These are phyloP conservation scores for Hansenula lynferdii DNA, from an alignment of 1,139 yeast species.

Conservation along the genomic window DNA sequence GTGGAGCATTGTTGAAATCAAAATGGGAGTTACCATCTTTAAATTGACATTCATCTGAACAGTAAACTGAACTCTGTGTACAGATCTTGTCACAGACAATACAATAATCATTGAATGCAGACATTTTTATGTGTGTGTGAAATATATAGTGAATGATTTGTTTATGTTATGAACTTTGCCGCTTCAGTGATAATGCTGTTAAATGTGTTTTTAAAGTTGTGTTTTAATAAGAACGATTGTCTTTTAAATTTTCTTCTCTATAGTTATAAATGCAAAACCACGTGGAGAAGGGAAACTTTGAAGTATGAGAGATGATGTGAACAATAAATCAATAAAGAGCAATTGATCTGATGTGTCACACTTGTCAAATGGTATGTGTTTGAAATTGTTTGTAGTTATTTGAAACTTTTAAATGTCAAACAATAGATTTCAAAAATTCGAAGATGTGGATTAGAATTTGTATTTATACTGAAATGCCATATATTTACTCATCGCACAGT, in stretches of 20 bases:
- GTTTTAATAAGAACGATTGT: neutral
- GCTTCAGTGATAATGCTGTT: neutral
- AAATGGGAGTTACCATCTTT: constrained; percentile 33
- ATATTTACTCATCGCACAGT: too few relatives aligned
- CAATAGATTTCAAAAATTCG: neutral
- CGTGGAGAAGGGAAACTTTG: neutral
- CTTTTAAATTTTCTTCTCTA: neutral
- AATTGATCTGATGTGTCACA: neutral
- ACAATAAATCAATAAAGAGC: neutral
- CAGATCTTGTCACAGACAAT: constrained; percentile 62
- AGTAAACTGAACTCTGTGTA: constrained; percentile 35
- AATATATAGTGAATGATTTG: too few relatives aligned
- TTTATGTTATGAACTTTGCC: neutral
- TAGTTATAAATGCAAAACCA: neutral
- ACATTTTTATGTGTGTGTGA: constrained; percentile 31
- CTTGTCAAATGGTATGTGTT: neutral
- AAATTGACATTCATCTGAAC: constrained; percentile 52
- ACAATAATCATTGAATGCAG: constrained; percentile 65
- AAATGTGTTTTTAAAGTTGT: neutral
- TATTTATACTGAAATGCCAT: constrained; percentile 2
- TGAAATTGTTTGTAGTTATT: too few relatives aligned
- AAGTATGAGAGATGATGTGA: neutral
- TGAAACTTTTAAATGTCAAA: too few relatives aligned
- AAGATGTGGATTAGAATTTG: neutral
- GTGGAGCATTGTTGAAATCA: constrained; percentile 21